Evolutionary conservation across 2,329 filamentous ascomycete species (phyloP).

Genomic region (Talaromyces islandicus): DNA sequence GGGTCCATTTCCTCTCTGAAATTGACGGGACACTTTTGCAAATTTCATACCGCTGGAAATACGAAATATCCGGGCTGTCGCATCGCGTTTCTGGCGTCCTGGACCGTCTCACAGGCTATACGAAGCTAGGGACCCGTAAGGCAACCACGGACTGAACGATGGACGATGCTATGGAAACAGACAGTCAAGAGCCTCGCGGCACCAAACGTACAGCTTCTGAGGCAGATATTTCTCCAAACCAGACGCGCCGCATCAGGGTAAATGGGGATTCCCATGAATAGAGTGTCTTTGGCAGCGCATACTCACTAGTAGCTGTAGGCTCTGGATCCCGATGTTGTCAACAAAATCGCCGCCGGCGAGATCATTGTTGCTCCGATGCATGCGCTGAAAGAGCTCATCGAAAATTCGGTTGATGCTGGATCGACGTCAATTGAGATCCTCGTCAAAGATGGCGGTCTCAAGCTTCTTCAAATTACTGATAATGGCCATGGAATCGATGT

Average conservation of each 20-base stretch:
- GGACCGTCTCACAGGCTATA: background rate
- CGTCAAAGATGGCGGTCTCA: constrained; percentile 91
- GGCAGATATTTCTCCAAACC: constrained; percentile 26
- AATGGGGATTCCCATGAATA: background rate
- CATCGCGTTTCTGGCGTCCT: background rate
- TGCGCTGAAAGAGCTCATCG: constrained; percentile 91
- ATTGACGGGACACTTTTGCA: background rate
- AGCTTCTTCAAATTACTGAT: constrained; percentile 92
- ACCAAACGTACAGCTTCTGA: constrained; percentile 48
- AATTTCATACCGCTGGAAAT: background rate
- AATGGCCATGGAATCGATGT: constrained; percentile 95
- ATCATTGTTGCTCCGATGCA: constrained; percentile 97
- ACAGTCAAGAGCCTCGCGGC: constrained; percentile 31
- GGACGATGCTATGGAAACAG: constrained; percentile 41
- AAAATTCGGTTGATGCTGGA: constrained; percentile 96
- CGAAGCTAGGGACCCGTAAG: background rate
- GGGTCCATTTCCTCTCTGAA: background rate
- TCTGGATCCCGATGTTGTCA: constrained; percentile 86
- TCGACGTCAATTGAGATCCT: constrained; percentile 85
- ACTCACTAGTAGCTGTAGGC: constrained; percentile 50
- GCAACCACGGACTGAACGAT: constrained; percentile 15
- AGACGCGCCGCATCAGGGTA: constrained; percentile 46
- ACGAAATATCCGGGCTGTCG: background rate
- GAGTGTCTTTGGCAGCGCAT: background rate
- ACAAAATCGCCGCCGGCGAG: constrained; percentile 96